Conservation (phyloP, 208 protist genomes). For the Crithidia sp. region DNA sequence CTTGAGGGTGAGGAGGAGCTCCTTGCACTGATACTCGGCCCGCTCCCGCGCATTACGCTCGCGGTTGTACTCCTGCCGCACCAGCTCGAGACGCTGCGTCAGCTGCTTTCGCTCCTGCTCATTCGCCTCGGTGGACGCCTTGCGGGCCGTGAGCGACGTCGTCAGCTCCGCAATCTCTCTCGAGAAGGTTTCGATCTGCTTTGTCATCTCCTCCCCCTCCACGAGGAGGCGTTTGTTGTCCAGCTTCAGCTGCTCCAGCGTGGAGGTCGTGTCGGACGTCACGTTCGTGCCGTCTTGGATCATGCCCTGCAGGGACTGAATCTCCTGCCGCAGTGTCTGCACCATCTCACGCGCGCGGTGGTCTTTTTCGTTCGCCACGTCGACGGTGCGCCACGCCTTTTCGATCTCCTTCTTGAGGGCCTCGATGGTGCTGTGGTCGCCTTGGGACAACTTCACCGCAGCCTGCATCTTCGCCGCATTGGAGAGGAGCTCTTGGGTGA, state of each 20-base stretch:
- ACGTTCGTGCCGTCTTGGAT: constrained; percentile 94
- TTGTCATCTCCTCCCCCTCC: constrained; percentile 92
- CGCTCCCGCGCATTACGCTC: constrained; percentile 90
- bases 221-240: constrained; percentile 95
- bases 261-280: constrained; percentile 92
- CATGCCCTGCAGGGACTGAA: constrained; percentile 92
- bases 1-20: constrained; percentile 81
- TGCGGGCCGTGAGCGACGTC: constrained; percentile 38
- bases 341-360: constrained; percentile 95
- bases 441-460: constrained; percentile 95
- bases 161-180: constrained; percentile 70
- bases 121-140: constrained; percentile 58
- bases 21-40: constrained; percentile 89
- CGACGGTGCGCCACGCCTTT: constrained; percentile 97
- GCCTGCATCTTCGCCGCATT: constrained; percentile 98
- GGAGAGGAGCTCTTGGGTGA: constrained; percentile 96
- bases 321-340: constrained; percentile 94
- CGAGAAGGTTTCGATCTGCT: constrained; percentile 86
- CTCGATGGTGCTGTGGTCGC: constrained; percentile 97
- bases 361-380: constrained; percentile 98
- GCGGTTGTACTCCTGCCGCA: constrained; percentile 83
- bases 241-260: constrained; percentile 94
- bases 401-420: constrained; percentile 97
- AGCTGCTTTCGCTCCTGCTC: constrained; percentile 68
- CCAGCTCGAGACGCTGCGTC: constrained; percentile 54